Base-by-base conservation (phyloP, 768 basidiomycete genomes). In the Mycena rosella region DNA sequence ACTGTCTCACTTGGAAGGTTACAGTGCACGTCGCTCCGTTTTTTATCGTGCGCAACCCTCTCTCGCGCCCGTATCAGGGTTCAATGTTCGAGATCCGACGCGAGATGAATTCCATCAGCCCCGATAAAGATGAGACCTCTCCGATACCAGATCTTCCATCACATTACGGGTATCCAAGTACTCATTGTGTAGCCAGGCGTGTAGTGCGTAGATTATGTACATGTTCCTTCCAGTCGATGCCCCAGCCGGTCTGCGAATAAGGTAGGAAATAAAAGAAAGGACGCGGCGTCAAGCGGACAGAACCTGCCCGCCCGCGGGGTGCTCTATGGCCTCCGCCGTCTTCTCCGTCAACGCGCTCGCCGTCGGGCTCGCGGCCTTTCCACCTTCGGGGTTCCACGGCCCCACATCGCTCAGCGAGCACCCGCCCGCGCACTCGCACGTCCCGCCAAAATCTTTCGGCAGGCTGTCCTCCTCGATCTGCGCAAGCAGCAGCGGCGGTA, bases 401-500 rank as follows among this genome's bases (percentile, higher is more conserved):
- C 69, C 65, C 38, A 48, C 53, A 27, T 71, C 65, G 48, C 91
- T 92, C 83, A 96, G 75, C 67, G 90, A 93, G 79, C 96, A 98
- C 1, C 96, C 94, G 0, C 87, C 93, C 3, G 72, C 65, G 74
- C 96, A 98, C 48, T 84, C 78, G 77, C 97, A 98, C 60, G 54
- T 78, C 3, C 97, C 97, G 1, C 97, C 96, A 78, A 96, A 88
- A 74, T 94, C 93, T 72, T 82, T 86, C 10, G 96, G 97, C 65
- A 99, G 77, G 77, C 91, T 93, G 81, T 94, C 91, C 26, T 78
- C 82, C 10, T 90, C 88, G 75, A 99, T 95, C 85, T 98, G 96
- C 70, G 87, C 80, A 72, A 95, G 78, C 52, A 99, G 79, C 79
- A 86, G 87, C 9, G 89, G 83, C 89, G 89, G 81, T 94, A 96